Evolutionary conservation across 2,329 filamentous ascomycete genomes (phyloP), one percentile per base, ranked within the genome.

Genomic region (Tolypocladium pustulatum): DNA sequence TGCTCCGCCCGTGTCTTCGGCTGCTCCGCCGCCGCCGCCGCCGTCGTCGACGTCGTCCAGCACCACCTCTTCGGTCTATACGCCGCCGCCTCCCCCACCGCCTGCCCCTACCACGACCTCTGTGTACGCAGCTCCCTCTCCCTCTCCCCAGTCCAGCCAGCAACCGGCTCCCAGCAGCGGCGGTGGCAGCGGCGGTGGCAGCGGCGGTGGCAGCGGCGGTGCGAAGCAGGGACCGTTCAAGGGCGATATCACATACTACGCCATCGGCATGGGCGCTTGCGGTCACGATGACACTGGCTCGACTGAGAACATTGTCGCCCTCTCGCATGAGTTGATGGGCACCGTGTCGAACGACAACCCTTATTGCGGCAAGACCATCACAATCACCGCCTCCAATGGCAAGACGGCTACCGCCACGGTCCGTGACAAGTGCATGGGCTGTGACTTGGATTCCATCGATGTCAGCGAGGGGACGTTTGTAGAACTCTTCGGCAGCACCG

Each of bases 241-340:
- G 0, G 90, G 89, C 61, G 82, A 91, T 55, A 79, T 90, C 64
- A 94, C 90, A 60, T 92, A 83, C 78, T 95, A 89, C 75, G 74
- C 78, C 46, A 76, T 87, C 54, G 90, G 87, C 49, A 69, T 88
- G 10, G 87, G 87, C 60, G 73, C 86, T 27, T 94, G 90, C 68
- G 89, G 89, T 57, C 72, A 70, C 41, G 81, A 84, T 64, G 85
- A 85, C 73, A 69, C 76, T 54, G 83, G 84, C 66, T 69, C 68
- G 30, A 71, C 68, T 4, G 77, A 85, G 25, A 77, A 82, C 69
- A 84, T 91, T 60, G 83, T 94, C 59, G 90, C 90, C 60, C 77
- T 95, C 57, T 83, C 87, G 25, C 65, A 78, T 49, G 74, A 66
- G 5, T 74, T 89, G 67, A 90, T 92, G 84, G 85, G 83, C 60